These are phyloP conservation scores for Colletotrichum liriopes DNA, from an alignment of 2,329 filamentous ascomycete genomes.

Conservation along the genomic window DNA sequence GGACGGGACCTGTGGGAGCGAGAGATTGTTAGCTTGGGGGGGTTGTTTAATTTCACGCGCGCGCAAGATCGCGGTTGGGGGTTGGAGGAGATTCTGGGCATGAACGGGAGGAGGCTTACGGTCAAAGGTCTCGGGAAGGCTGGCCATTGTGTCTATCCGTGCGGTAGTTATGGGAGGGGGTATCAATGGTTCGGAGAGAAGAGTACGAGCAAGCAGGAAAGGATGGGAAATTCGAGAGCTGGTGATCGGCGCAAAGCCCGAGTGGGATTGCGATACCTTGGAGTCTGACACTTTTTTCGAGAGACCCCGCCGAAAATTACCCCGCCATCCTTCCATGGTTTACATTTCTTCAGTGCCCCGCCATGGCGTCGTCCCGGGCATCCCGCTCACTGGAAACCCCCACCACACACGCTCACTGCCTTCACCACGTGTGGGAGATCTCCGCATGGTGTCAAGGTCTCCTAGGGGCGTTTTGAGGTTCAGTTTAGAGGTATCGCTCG, in stretches of 20 bases:
- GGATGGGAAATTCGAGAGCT: conserved; percentile 2
- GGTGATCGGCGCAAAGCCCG: conserved; percentile 5
- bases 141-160: conserved; percentile 58
- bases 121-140: conserved; percentile 72
- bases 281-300: conserved; percentile 31
- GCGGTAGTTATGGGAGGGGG: background rate
- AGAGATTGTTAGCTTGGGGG: conserved; percentile 6
- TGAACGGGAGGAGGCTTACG: conserved; percentile 57
- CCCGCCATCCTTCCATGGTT: conserved; percentile 32
- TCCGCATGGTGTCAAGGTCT: background rate
- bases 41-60: conserved; percentile 3
- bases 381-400: conserved; percentile 23
- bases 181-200: background rate
- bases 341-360: conserved; percentile 41
- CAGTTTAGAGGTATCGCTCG: background rate
- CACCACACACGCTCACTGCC: conserved; percentile 16
- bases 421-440: conserved; percentile 19
- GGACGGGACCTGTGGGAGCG: conserved; percentile 71
- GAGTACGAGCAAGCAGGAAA: background rate
- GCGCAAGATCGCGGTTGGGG: background rate
- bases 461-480: background rate
- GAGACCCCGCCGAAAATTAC: conserved; percentile 39
- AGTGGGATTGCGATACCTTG: conserved; percentile 1
- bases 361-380: conserved; percentile 28
- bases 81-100: conserved; percentile 9